phyloP scores from a whole-genome alignment of 805 yeast species.

The Suhomyces vadensis region DNA sequence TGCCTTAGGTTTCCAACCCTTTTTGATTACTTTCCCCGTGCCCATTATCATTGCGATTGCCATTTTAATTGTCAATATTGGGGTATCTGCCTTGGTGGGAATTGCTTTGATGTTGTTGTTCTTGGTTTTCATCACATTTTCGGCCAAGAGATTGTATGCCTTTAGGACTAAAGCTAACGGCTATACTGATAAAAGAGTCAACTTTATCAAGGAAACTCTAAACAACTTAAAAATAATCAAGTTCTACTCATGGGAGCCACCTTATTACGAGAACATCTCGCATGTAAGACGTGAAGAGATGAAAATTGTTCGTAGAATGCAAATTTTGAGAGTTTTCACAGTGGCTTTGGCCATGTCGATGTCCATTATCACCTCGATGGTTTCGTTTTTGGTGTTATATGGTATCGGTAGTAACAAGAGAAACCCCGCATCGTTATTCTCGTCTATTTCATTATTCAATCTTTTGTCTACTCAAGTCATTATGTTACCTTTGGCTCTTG shows the following conservation, averaged over 20 bases:
- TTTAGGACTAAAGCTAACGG: slow-evolving; percentile 58
- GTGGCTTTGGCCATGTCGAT: slow-evolving; percentile 67
- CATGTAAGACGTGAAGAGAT: slow-evolving; percentile 64
- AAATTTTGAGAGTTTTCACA: slow-evolving; percentile 58
- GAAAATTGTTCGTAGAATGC: slow-evolving; percentile 58
- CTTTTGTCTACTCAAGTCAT: slow-evolving; percentile 61
- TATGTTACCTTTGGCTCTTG: slow-evolving; percentile 69
- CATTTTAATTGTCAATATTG: slow-evolving; percentile 24
- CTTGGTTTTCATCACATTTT: slow-evolving; percentile 44
- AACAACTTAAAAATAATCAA: slow-evolving; percentile 79
- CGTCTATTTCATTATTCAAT: slow-evolving; percentile 69
- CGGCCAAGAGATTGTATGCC: slow-evolving; percentile 53
- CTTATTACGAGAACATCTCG: slow-evolving; percentile 61
- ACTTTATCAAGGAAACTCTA: slow-evolving; percentile 73
- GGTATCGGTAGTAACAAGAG: slow-evolving; percentile 31
- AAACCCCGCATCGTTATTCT: slow-evolving; percentile 63
- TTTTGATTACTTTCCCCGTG: slow-evolving; percentile 24
- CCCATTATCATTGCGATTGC: slow-evolving; percentile 26
- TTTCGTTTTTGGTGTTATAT: slow-evolving; percentile 44
- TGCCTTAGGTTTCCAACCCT: slow-evolving; percentile 30
- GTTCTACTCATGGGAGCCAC: slow-evolving; percentile 88
- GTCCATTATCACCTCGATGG: slow-evolving; percentile 71
- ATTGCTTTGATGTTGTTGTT: slow-evolving; percentile 20
- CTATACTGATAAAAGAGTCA: slow-evolving; percentile 76
- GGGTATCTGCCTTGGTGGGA: slow-evolving; percentile 27